A percentile compares a stretch with the other conserved stretches of the same genome.
Conservation (phyloP, 2,329 filamentous ascomycete genomes). For the Pseudopithomyces maydicus region DNA sequence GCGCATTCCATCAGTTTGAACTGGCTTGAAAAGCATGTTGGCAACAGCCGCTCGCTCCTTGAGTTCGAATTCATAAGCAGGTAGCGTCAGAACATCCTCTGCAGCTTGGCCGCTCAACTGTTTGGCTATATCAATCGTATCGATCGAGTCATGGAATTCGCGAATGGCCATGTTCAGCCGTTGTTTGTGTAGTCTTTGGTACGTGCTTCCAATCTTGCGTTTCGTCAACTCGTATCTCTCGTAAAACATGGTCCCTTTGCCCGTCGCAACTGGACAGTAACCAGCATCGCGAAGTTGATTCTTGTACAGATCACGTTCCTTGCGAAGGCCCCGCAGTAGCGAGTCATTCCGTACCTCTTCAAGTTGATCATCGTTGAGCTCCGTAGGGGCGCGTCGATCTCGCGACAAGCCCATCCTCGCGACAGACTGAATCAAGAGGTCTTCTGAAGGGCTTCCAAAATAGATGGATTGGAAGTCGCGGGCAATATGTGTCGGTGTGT, state of each 20-base stretch:
- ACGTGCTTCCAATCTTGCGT: slow-evolving; percentile 9
- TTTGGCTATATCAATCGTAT: slow-evolving; percentile 17
- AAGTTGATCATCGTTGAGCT: not conserved
- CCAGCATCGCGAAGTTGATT: slow-evolving; percentile 6
- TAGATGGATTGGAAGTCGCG: slow-evolving; percentile 4
- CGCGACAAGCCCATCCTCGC: slow-evolving; percentile 9
- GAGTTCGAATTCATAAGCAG: slow-evolving; percentile 11
- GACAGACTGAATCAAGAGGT: not conserved
- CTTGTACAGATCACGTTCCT: slow-evolving; percentile 7
- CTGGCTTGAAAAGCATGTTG: slow-evolving; percentile 14
- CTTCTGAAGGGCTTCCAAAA: not conserved
- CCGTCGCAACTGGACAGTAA: slow-evolving; percentile 6
- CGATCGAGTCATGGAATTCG: slow-evolving; percentile 14
- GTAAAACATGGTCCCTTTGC: slow-evolving; percentile 10
- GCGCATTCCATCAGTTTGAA: slow-evolving; percentile 8
- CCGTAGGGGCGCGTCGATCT: not conserved
- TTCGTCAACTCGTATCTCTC: slow-evolving; percentile 11
- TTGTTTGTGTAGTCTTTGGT: slow-evolving; percentile 6
- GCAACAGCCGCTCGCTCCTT: slow-evolving; percentile 11
- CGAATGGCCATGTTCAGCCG: slow-evolving; percentile 6
- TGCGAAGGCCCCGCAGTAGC: slow-evolving; percentile 1
- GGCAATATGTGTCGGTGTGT: not conserved
- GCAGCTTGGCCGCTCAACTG: slow-evolving; percentile 9
- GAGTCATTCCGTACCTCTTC: slow-evolving; percentile 6
- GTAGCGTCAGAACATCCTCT: slow-evolving; percentile 10